phyloP scores from a whole-genome alignment of 805 yeast species.

The Candida sanyiensis region DNA sequence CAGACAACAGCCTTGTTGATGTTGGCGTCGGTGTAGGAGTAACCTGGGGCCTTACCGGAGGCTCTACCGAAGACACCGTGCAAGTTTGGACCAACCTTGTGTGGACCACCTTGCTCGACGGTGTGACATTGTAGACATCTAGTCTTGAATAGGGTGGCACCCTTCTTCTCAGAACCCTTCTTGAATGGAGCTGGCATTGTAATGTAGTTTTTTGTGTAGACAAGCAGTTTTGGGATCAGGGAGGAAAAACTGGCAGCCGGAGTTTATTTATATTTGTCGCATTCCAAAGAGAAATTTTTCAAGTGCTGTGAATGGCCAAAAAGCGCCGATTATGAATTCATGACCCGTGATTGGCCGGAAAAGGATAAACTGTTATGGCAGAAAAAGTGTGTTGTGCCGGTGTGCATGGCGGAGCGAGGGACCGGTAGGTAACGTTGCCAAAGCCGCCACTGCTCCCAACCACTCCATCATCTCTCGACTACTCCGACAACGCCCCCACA shows the following conservation, averaged over 20 bases:
- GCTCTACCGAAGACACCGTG: slow-evolving; percentile 91
- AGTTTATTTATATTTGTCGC: slow-evolving; percentile 11
- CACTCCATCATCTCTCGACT: no score
- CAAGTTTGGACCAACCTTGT: slow-evolving; percentile 99
- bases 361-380: no score
- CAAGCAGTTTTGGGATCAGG: background rate
- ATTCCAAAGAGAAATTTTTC: slow-evolving; percentile 10
- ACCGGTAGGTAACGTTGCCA: no score
- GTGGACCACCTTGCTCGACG: slow-evolving; percentile 89
- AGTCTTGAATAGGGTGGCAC: slow-evolving; percentile 97
- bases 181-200: slow-evolving; percentile 30
- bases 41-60: slow-evolving; percentile 90
- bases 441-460: no score
- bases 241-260: slow-evolving; percentile 2
- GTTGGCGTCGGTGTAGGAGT: slow-evolving; percentile 97
- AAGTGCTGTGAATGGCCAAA: slow-evolving; percentile 19
- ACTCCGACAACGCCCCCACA: no score
- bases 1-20: slow-evolving; percentile 89
- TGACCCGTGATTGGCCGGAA: slow-evolving; percentile 20
- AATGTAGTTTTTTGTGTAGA: background rate
- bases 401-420: no score
- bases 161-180: slow-evolving; percentile 76
- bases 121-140: slow-evolving; percentile 99
- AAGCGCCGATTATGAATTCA: slow-evolving; percentile 24
- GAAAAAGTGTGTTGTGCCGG: no score